Evolutionary conservation across 768 basidiomycete genomes (phyloP), one percentile per base, ranked within the genome.

Genomic region (Psilocybe cubensis): DNA sequence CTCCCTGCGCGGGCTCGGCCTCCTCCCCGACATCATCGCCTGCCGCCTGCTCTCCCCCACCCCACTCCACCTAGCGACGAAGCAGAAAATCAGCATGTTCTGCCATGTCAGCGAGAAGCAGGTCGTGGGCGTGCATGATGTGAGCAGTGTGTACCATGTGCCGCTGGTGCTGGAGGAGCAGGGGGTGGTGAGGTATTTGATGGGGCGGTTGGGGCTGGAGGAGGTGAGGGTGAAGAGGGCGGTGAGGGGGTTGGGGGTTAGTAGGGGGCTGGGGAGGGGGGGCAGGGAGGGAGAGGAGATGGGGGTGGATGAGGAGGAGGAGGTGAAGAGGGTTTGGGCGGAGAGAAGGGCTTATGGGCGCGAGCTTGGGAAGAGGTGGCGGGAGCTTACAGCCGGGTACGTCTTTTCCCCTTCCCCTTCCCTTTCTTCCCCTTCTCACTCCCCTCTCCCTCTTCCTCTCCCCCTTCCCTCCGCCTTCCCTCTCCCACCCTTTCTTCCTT

Each of bases 11-110:
- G 96, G 96, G 3, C 81, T 98, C 17, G 96, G 96, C 63, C 78
- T 99, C 4, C 82, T 94, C 10, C 96, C 96, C 44, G 96, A 99
- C 74, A 72, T 99, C 64, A 96, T 99, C 66, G 96, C 96, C 0
- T 98, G 96, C 72, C 88, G 96, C 38, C 76, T 94, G 28, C 76
- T 92, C 51, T 87, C 90, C 58, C 87, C 90, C 18, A 82, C 91
- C 60, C 88, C 91, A 0, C 79, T 99, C n/a, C 84, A 89, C 52
- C 80, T 84, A 14, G 82, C 91, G 0, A 96, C 96, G 31, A 96
- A 95, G 74, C 83, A 88, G 67, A 99, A 99, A 73, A 96, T 99
- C 40, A 94, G 94, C 59, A 98, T 98, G 96, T 98, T 98, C 82
- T 98, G 96, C 74, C 96, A 99, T 67, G 96, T 99, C 64, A 77